Percentiles rank a stretch among this genome's conserved stretches.
These are phyloP conservation scores for Laguncularia racemosa DNA, from an alignment of 345 rosid genomes.

Conservation along the genomic window DNA sequence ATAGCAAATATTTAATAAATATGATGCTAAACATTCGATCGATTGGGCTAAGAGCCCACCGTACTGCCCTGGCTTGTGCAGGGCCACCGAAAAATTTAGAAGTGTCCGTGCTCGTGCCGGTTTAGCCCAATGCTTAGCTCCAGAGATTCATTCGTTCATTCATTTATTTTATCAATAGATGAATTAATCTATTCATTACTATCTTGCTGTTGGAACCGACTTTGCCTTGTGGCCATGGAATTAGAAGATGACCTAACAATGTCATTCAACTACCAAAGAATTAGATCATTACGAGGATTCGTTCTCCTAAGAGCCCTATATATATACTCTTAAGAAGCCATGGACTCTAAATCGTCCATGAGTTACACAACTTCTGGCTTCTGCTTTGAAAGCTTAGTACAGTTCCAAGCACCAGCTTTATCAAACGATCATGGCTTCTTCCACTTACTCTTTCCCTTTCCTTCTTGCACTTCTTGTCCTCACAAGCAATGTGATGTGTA, in stretches of 20 bases:
- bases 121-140: no score
- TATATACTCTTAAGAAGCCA: neutral
- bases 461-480: constrained; percentile 2
- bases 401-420: neutral
- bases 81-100: no score
- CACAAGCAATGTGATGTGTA: neutral
- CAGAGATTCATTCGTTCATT: no score
- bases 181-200: no score
- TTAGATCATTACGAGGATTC: neutral
- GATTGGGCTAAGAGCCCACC: no score
- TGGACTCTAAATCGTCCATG: neutral
- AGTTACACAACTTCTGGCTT: neutral
- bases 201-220: no score
- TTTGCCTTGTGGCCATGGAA: neutral
- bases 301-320: neutral
- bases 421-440: constrained; percentile 10
- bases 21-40: no score
- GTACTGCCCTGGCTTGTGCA: no score
- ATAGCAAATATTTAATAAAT: no score
- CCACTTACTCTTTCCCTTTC: neutral
- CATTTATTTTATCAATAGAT: no score
- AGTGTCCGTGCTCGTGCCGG: no score
- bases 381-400: neutral
- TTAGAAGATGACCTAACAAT: constrained; percentile 10
- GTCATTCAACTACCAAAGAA: neutral